These are phyloP conservation scores for Pythium apleroticum DNA, from an alignment of 352 stramenopile genomes.

Conservation along the genomic window DNA sequence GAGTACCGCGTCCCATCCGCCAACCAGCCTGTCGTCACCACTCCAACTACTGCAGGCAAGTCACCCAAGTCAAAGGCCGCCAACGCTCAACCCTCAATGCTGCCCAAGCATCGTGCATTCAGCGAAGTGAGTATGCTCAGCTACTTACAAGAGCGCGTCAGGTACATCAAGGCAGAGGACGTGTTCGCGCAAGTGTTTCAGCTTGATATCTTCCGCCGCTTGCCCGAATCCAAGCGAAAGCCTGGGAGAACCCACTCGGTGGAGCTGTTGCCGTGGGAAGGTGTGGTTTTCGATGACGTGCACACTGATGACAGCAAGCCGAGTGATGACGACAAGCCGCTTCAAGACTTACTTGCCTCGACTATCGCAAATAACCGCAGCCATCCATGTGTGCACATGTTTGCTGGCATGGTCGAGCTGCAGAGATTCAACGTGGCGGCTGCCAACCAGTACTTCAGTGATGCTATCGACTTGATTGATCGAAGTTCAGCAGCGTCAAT, in stretches of 20 bases:
- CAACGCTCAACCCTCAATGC: background rate
- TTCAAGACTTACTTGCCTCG: constrained; percentile 30
- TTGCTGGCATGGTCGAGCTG: constrained; percentile 50
- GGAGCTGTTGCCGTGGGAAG: constrained; percentile 39
- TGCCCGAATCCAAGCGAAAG: constrained; percentile 26
- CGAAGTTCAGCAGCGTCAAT: background rate
- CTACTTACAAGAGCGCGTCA: constrained; percentile 45
- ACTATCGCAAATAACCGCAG: constrained; percentile 23
- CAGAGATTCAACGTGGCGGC: constrained; percentile 42
- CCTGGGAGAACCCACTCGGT: constrained; percentile 11
- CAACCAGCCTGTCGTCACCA: background rate
- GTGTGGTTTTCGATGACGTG: constrained; percentile 30
- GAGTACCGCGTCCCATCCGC: constrained; percentile 37
- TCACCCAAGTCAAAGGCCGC: background rate
- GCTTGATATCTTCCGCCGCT: constrained; percentile 40
- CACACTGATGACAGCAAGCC: constrained; percentile 12
- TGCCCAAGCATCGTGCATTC: constrained; percentile 25
- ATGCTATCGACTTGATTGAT: constrained; percentile 38
- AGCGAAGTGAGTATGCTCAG: constrained; percentile 39
- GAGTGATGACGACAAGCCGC: constrained; percentile 16
- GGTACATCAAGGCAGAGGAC: constrained; percentile 29
- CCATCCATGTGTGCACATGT: constrained; percentile 48
- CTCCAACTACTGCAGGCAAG: background rate
- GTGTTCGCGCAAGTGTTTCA: constrained; percentile 58
- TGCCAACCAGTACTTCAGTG: constrained; percentile 42